Percentiles rank a stretch among this genome's conserved stretches.
Evolutionary conservation across 2,329 filamentous ascomycete species (phyloP).

Genomic region (Fusarium lateritium): DNA sequence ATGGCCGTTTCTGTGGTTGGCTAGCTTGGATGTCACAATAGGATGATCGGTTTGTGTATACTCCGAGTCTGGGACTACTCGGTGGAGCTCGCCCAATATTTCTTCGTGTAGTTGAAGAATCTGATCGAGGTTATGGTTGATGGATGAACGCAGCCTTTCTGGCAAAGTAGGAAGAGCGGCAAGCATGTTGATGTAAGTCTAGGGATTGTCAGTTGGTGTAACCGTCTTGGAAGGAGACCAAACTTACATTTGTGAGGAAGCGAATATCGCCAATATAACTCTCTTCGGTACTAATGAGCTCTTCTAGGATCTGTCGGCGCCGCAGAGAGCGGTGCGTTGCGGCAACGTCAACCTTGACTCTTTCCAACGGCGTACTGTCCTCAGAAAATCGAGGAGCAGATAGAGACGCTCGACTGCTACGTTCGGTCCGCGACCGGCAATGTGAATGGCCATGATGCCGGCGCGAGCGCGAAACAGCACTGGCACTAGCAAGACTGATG

Average conservation of each 20-base stretch:
- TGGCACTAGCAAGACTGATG: conserved; percentile 81
- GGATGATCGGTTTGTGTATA: conserved; percentile 62
- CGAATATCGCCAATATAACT: conserved; percentile 90
- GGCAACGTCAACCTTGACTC: conserved; percentile 71
- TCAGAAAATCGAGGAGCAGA: conserved; percentile 74
- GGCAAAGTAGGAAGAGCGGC: conserved; percentile 78
- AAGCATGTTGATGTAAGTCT: conserved; percentile 84
- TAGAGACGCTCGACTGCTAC: conserved; percentile 73
- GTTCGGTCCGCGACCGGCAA: conserved; percentile 71
- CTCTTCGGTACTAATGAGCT: conserved; percentile 88
- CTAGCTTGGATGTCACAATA: conserved; percentile 21
- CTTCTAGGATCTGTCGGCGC: conserved; percentile 84
- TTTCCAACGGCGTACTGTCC: conserved; percentile 74
- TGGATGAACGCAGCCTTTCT: conserved; percentile 76
- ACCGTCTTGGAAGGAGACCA: neutral
- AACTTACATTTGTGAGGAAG: conserved; percentile 84
- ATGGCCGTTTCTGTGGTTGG: conserved; percentile 51
- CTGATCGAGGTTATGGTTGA: conserved; percentile 83
- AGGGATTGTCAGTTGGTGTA: conserved; percentile 35
- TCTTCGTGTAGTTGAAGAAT: conserved; percentile 88
- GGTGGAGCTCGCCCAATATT: conserved; percentile 81
- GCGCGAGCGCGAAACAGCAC: conserved; percentile 74
- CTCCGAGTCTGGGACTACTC: conserved; percentile 77
- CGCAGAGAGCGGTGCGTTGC: conserved; percentile 81
- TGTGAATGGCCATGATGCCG: conserved; percentile 66